phyloP scores from a whole-genome alignment of 257 asterid genomes.

The Salvia splendens region DNA sequence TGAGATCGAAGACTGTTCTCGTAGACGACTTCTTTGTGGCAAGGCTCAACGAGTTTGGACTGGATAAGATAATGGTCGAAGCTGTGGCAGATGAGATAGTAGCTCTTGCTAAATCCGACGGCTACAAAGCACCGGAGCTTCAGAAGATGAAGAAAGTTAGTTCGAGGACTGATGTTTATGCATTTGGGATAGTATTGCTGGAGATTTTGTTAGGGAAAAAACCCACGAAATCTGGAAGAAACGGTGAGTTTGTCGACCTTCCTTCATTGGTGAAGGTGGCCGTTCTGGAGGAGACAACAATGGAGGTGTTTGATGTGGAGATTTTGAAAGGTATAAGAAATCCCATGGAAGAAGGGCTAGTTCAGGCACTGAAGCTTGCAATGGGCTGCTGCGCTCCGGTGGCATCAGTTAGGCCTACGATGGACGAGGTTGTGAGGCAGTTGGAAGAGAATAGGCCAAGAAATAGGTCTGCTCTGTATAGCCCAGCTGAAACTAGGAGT shows the following conservation, averaged over 20 bases:
- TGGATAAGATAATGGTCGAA: constrained; percentile 84
- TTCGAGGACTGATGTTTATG: constrained; percentile 82
- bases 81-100: constrained; percentile 81
- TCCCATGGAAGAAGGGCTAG: constrained; percentile 96
- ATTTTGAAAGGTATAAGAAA: constrained; percentile 74
- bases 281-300: constrained; percentile 91
- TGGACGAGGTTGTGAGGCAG: constrained; percentile 96
- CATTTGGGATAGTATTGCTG: constrained; percentile 82
- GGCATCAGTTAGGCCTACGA: constrained; percentile 76
- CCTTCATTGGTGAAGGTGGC: constrained; percentile 93
- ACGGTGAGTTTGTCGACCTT: constrained; percentile 72
- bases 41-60: constrained; percentile 84
- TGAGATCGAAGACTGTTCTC: constrained; percentile 76
- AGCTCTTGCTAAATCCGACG: constrained; percentile 71
- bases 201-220: constrained; percentile 83
- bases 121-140: constrained; percentile 95
- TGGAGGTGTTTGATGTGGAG: constrained; percentile 94
- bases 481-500: constrained; percentile 97
- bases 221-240: constrained; percentile 68
- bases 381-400: constrained; percentile 99
- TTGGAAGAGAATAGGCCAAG: constrained; percentile 97
- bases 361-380: constrained; percentile 91
- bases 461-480: constrained; percentile 86
- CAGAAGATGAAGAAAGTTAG: constrained; percentile 89
- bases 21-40: constrained; percentile 86